A percentile compares a stretch with the other conserved stretches of the same genome.
phyloP scores from a whole-genome alignment of 306 rosid species.

The Fragaria nilgerrensis region DNA sequence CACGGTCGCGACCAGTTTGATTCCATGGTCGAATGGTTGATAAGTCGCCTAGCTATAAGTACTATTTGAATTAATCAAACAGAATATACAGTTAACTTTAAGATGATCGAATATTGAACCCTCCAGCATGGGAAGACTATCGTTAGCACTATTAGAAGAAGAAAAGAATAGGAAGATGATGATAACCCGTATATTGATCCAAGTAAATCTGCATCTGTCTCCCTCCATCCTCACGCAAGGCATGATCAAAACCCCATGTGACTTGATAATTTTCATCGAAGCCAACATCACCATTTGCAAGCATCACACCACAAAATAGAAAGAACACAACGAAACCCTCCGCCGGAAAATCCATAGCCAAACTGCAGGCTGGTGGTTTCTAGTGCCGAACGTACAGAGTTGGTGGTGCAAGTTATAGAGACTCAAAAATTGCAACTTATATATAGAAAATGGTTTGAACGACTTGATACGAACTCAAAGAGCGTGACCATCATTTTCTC shows the following conservation, averaged over 20 bases:
- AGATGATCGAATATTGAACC: no score
- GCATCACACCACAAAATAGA: not conserved
- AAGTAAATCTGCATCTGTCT: slow-evolving; percentile 43
- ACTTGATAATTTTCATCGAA: slow-evolving; percentile 48
- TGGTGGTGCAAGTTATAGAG: not conserved
- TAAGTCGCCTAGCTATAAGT: no score
- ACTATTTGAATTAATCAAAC: no score
- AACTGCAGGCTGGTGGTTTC: not conserved
- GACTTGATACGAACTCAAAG: slow-evolving; percentile 10
- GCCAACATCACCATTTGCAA: slow-evolving; percentile 5
- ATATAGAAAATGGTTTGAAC: slow-evolving; percentile 13
- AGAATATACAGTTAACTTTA: no score
- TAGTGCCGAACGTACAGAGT: not conserved
- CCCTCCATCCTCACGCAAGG: slow-evolving; percentile 33
- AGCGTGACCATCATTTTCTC: slow-evolving; percentile 37
- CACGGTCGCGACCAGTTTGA: no score
- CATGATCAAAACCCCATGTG: slow-evolving; percentile 44
- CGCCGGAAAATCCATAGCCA: slow-evolving; percentile 19
- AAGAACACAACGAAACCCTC: not conserved
- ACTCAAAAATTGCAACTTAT: not conserved
- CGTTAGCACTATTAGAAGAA: no score
- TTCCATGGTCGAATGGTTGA: no score
- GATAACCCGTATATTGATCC: slow-evolving; percentile 21
- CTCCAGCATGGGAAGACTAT: no score
- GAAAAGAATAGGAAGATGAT: not conserved